Base-by-base conservation (phyloP, 1,139 yeast genomes). In the Arxiozyma slooffiae region DNA sequence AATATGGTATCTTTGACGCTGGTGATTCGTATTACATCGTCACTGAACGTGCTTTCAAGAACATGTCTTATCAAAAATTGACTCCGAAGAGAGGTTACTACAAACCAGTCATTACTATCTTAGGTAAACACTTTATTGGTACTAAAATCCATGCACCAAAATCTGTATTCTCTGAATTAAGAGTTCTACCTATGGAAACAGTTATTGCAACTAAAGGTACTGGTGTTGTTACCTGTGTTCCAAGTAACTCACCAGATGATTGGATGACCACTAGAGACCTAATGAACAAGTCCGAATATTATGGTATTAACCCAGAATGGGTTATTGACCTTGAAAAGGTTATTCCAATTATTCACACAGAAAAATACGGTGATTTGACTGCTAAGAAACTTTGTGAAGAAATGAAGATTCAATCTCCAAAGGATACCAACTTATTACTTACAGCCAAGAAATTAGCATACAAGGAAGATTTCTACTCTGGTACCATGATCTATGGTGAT, bases 211-310 rank as follows among this genome's bases (percentile, higher is more conserved):
- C 82, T 53, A 92, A 94, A 75, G 98, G 98, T 78, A 94, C 98
- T 48, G 98, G 97, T 74, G 97, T 92, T 44, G 98, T 94, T 53
- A 92, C 97, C 16, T 94, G 97, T 75, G 98, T 90, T 57, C 98
- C 98, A 57, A 85, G 96, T 17, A 97, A 90, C 71, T 90, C 97
- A 52, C 97, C 99, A 54, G 99, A 94, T 73, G 98, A 92, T 75
- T 92, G 66, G 66, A 81, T 90, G 70, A 94, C 97, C 54, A 78
- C 85, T 48, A 76, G 77, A 62, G 98, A 92, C 61, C 79, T 92
- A 62, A 76, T 78, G 60, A 82, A 88, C 74, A 94, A 94, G 73
- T 85, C 97, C 36, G 97, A 88, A 64, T 92, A 83, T 70, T 90
- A 92, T 69, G 79, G 81, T 50, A 86, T 92, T 64, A 76, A 90